Evolutionary conservation across 495 filamentous ascomycete species (phyloP).

Genomic region (Usnea hakonensis): DNA sequence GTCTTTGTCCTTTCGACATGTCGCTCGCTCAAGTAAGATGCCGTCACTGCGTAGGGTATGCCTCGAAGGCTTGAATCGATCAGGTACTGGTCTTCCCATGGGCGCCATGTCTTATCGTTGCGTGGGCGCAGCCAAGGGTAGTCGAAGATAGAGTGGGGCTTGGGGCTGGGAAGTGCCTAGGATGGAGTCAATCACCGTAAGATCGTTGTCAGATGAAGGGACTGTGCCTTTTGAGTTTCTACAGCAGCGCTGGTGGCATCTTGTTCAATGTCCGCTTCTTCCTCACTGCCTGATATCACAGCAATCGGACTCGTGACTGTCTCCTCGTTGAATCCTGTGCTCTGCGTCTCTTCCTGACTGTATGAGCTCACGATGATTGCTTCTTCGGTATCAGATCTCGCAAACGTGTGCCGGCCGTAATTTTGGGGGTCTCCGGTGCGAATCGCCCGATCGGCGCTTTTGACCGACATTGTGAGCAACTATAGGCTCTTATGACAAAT

Average conservation of each 20-base stretch:
- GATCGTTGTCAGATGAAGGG: neutral
- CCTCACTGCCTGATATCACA: neutral
- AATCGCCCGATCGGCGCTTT: neutral
- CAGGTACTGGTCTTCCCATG: constrained; percentile 10
- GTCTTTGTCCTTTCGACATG: neutral
- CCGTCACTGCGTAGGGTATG: neutral
- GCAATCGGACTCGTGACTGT: too few relatives aligned
- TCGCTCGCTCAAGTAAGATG: neutral
- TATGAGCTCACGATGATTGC: neutral
- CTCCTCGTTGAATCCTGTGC: neutral
- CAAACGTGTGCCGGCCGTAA: neutral
- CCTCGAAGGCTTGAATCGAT: constrained; percentile 3
- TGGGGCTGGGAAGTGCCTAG: neutral
- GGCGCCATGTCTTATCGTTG: neutral
- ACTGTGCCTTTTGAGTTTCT: neutral
- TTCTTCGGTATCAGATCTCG: neutral
- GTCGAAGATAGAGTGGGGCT: neutral
- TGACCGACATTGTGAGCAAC: neutral
- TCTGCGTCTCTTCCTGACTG: neutral
- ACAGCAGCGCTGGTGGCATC: neutral
- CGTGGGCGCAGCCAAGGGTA: neutral
- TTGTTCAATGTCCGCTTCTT: neutral
- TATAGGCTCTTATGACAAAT: neutral
- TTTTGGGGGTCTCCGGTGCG: neutral
- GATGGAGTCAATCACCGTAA: neutral